Evolutionary conservation across 176 grass and related monocot species (phyloP).

Genomic region (Raddia distichophylla): DNA sequence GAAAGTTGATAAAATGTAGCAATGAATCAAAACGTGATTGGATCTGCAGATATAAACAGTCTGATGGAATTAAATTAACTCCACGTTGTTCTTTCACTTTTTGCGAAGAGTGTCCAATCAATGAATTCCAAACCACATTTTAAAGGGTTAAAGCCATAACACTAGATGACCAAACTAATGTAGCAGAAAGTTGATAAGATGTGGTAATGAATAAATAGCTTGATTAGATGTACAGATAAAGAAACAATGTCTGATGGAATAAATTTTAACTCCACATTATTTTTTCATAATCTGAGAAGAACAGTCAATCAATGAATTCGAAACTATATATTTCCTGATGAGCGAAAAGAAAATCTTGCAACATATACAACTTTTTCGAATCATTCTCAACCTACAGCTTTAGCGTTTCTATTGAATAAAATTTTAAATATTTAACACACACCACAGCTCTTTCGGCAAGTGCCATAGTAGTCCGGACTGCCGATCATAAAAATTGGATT

Average conservation of each 20-base stretch:
- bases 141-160: background rate
- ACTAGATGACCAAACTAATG: constrained; percentile 6
- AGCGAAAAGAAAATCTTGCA: background rate
- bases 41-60: no score
- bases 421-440: constrained; percentile 52
- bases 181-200: background rate
- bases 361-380: constrained; percentile 28
- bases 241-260: background rate
- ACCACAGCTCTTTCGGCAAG: constrained; percentile 75
- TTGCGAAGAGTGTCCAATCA: no score
- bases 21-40: no score
- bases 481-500: constrained; percentile 82
- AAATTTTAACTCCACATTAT: background rate
- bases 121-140: no score
- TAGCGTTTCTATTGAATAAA: constrained; percentile 34
- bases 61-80: no score
- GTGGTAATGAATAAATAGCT: constrained; percentile 1
- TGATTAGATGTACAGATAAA: background rate
- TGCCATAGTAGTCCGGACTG: constrained; percentile 80
- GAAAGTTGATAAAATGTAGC: no score
- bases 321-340: constrained; percentile 26
- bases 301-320: constrained; percentile 13
- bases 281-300: constrained; percentile 8
- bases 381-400: constrained; percentile 27
- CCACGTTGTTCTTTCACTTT: no score